phyloP scores from a whole-genome alignment of 176 grass and related monocot species.

The Bonia amplexicaulis region DNA sequence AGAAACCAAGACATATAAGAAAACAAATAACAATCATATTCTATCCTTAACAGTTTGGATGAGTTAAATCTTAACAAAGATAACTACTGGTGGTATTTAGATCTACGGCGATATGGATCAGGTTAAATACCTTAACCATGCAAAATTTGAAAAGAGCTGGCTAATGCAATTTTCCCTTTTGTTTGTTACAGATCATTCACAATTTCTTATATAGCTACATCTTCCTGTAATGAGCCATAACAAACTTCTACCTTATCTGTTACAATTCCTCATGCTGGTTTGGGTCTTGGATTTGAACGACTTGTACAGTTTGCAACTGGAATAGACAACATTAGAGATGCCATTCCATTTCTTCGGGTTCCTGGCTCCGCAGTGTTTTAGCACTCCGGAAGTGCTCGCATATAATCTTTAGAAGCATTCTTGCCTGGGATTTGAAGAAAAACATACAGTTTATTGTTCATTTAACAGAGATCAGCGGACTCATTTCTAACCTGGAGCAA shows the following conservation, averaged over 20 bases:
- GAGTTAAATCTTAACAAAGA: slow-evolving; percentile 87
- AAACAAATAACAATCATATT: too few species aligned
- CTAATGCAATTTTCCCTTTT: not conserved
- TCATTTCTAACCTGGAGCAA: not conserved
- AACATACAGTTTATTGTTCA: not conserved
- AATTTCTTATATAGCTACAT: slow-evolving; percentile 15
- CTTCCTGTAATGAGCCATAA: not conserved
- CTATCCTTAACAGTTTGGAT: too few species aligned
- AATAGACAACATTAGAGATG: slow-evolving; percentile 94
- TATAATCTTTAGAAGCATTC: slow-evolving; percentile 28
- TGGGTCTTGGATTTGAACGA: slow-evolving; percentile 95
- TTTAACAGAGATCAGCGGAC: slow-evolving; percentile 27
- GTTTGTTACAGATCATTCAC: not conserved
- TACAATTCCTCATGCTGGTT: slow-evolving; percentile 94
- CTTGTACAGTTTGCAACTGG: slow-evolving; percentile 95
- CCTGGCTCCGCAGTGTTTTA: slow-evolving; percentile 93
- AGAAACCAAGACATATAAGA: too few species aligned
- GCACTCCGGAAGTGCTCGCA: not conserved
- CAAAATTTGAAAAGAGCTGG: not conserved
- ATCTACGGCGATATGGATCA: slow-evolving; percentile 86
- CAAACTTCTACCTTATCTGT: not conserved
- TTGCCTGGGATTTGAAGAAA: slow-evolving; percentile 19
- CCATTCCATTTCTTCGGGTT: slow-evolving; percentile 81
- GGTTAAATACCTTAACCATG: slow-evolving; percentile 35
- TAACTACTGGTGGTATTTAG: slow-evolving; percentile 98